Conservation (phyloP, 2,329 filamentous ascomycete genomes). For the Dactylellina parvicollis region DNA sequence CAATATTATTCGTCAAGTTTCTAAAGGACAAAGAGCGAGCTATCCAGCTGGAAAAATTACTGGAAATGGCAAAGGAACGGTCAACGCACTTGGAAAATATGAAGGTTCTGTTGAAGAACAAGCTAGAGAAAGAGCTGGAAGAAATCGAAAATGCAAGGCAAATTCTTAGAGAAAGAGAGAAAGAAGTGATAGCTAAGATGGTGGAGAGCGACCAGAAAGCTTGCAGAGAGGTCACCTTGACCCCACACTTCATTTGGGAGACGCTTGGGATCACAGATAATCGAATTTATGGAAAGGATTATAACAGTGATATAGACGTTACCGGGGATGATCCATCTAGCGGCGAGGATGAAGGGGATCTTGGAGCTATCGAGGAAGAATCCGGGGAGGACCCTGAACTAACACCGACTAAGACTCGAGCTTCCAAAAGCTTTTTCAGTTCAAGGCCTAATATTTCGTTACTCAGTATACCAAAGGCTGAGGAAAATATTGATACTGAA, state of each 20-base stretch:
- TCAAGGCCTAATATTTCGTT: no score
- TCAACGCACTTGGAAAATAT: constrained; percentile 3
- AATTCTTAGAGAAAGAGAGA: constrained; percentile 1
- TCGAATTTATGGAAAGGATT: background rate
- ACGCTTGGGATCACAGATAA: background rate
- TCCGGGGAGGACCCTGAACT: background rate
- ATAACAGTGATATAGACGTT: background rate
- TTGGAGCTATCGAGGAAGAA: background rate
- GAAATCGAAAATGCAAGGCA: constrained; percentile 18
- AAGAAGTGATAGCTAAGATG: background rate
- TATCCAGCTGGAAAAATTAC: background rate
- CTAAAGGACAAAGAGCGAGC: constrained; percentile 20
- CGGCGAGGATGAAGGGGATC: background rate
- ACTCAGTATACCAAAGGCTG: no score
- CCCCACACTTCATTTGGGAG: background rate
- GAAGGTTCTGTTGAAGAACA: background rate
- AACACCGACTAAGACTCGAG: background rate
- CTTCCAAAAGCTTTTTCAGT: no score
- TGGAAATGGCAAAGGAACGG: background rate
- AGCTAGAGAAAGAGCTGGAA: constrained; percentile 9
- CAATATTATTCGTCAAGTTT: constrained; percentile 6
- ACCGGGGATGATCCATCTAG: background rate
- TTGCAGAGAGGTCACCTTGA: background rate
- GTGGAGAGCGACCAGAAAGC: constrained; percentile 2
- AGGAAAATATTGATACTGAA: no score